These are phyloP conservation scores for Cladosporium sp. DNA, from an alignment of 2,329 filamentous ascomycete species.

Conservation along the genomic window DNA sequence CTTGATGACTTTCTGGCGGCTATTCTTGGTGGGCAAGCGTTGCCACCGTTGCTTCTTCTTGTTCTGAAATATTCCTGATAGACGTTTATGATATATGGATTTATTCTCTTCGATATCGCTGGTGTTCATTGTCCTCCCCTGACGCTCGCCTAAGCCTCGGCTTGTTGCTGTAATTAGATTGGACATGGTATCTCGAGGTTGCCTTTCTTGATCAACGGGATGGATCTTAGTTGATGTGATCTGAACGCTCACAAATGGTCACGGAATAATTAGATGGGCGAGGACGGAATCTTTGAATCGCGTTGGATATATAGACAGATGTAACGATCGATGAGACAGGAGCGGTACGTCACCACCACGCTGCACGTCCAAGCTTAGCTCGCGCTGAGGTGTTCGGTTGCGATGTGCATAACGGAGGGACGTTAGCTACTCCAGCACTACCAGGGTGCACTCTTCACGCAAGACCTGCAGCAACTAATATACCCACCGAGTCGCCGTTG, in stretches of 20 bases:
- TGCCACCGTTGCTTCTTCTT: slow-evolving; percentile 3
- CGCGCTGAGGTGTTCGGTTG: not conserved
- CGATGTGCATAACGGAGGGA: slow-evolving; percentile 3
- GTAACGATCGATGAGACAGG: too few species aligned
- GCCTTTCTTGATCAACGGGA: too few species aligned
- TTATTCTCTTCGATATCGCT: not conserved
- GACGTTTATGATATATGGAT: slow-evolving; percentile 14
- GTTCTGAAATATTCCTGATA: not conserved
- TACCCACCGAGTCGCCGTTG: not conserved
- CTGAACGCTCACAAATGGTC: not conserved
- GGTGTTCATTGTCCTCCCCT: not conserved
- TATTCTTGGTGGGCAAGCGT: not conserved
- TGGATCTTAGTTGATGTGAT: not conserved
- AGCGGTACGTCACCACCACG: too few species aligned
- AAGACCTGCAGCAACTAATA: slow-evolving; percentile 13
- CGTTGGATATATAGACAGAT: too few species aligned
- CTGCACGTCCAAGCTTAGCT: not conserved
- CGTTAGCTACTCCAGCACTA: not conserved
- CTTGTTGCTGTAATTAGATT: not conserved
- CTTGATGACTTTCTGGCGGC: slow-evolving; percentile 12
- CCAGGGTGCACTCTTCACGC: slow-evolving; percentile 15
- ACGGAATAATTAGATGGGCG: not conserved
- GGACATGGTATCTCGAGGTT: not conserved
- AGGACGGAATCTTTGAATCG: not conserved
- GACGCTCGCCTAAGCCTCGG: not conserved